Base-by-base conservation (phyloP, 257 asterid genomes). In the Agastache rugosa region DNA sequence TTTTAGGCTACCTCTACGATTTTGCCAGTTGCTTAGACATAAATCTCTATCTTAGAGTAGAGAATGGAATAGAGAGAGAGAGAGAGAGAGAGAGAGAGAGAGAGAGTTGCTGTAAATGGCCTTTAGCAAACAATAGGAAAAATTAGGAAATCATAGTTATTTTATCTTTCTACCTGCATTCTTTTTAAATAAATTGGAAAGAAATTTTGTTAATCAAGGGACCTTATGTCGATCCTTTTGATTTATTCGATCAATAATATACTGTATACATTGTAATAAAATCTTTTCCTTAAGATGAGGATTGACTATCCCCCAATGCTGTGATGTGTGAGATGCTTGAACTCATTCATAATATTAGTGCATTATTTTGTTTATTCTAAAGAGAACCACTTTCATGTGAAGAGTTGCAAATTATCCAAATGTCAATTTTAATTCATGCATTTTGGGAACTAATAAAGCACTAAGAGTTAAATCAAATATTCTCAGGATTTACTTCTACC, bases 101-200 rank as follows among this genome's bases (percentile, higher is more conserved):
- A 47, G 53, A 47, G 53, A 45, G n/a, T 17, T 22, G 15, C 16
- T 55, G n/a, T 55, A 22, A 22, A 16, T 7, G n/a, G 51, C 10
- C 34, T 35, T 64, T 64, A 41, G 66, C 58, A 37, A 74, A 20
- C 73, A 53, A 31, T 31, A 23, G 53, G 35, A 34, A 41, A 25
- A 22, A 55, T 20, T 48, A 50, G 72, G 41, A 74, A 48, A 73
- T 25, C 29, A 20, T 50, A 23, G 17, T 31, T 31, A 5, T 31
- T 4, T 31, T 31, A 31, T 31, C 37, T 31, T 31, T 31, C 37
- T 5, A 31, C 37, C 8, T 31, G 37, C 37, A 31, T 31, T 5
- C 37, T 31, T 19, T 47, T 41, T 2, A 41, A 41, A 7, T 1
- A 41, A 16, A 5, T 48, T 16, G 8, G 55, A 48, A 48, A 16